A percentile compares a stretch with the other conserved stretches of the same genome.
Conservation (phyloP, 441 rosid species). For the Sinapis alba region DNA sequence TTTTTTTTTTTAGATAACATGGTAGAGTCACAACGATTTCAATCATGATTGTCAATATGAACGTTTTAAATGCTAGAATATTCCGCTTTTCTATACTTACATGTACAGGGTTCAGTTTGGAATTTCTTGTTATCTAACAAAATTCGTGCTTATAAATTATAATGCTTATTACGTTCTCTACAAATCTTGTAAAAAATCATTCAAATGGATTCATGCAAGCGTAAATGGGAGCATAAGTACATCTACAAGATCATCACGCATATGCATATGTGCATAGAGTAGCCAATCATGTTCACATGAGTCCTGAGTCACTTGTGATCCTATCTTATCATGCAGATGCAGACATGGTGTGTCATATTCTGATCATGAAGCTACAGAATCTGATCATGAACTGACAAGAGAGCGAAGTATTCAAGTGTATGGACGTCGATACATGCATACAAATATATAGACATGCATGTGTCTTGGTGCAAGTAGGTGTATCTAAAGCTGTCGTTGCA, state of each 20-base stretch:
- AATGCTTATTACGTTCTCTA: neutral
- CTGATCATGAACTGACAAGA: conserved; percentile 31
- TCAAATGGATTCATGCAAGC: conserved; percentile 19
- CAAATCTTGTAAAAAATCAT: neutral
- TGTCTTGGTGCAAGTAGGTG: conserved; percentile 32
- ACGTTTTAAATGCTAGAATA: neutral
- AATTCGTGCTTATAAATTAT: neutral
- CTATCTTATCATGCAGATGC: conserved; percentile 19
- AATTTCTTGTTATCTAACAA: neutral
- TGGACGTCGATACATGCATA: conserved; percentile 20
- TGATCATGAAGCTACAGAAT: conserved; percentile 19
- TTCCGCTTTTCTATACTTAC: neutral
- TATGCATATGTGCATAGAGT: neutral
- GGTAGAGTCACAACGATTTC: neutral
- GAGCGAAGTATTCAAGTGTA: conserved; percentile 13
- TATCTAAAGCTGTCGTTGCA: conserved; percentile 21
- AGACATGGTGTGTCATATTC: conserved; percentile 23
- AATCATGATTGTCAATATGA: neutral
- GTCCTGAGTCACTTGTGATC: conserved; percentile 18
- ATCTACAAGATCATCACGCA: conserved; percentile 8
- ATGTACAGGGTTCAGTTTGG: neutral
- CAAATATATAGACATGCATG: conserved; percentile 23
- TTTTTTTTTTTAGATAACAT: too few relatives aligned
- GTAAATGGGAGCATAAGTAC: conserved; percentile 3
- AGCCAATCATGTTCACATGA: conserved; percentile 19